Evolutionary conservation across 805 yeast genomes (phyloP).

Genomic region (Candida sithepensis): DNA sequence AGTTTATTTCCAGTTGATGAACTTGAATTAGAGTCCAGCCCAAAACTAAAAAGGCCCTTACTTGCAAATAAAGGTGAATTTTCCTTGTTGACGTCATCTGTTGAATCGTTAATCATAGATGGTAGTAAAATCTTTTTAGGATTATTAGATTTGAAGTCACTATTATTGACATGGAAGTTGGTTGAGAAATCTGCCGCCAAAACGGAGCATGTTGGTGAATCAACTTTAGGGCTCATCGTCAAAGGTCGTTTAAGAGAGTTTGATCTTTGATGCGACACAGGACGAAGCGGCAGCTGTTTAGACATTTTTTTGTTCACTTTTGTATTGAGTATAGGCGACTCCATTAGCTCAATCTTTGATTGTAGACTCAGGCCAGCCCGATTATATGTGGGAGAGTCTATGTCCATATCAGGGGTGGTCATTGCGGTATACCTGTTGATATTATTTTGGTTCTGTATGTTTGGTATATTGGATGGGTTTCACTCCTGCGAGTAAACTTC

Average conservation of each 20-base stretch:
- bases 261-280: constrained; percentile 18
- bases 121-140: constrained; percentile 22
- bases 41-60: neutral
- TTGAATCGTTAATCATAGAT: constrained; percentile 17
- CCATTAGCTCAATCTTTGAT: constrained; percentile 13
- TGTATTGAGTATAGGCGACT: constrained; percentile 22
- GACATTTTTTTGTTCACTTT: neutral
- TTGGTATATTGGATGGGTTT: neutral
- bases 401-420: constrained; percentile 19
- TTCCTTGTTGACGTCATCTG: constrained; percentile 13
- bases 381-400: constrained; percentile 22
- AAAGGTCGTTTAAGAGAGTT: constrained; percentile 31
- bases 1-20: constrained; percentile 2
- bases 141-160: constrained; percentile 14
- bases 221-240: constrained; percentile 32
- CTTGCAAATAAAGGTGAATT: neutral
- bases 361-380: constrained; percentile 9
- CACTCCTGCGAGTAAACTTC: neutral
- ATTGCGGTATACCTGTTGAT: constrained; percentile 1
- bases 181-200: constrained; percentile 36
- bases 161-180: constrained; percentile 33
- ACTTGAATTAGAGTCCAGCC: neutral
- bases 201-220: constrained; percentile 36
- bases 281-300: constrained; percentile 3
- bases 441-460: neutral